Conservation (phyloP, 1,284 basidiomycete genomes). For the Gomphus sp. region DNA sequence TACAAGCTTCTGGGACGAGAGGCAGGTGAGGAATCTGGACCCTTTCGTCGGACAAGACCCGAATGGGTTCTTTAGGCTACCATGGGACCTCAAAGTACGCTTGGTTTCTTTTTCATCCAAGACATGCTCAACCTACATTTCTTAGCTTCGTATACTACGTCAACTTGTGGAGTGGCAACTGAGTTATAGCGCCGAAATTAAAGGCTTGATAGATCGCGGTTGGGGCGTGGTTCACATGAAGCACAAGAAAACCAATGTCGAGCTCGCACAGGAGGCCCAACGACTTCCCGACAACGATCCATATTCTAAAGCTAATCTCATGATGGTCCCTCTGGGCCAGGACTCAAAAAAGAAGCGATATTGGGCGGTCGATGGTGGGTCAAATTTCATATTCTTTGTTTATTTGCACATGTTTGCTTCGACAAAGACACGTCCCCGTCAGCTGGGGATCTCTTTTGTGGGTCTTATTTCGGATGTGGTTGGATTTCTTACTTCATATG, state of each 20-base stretch:
- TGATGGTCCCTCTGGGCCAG: constrained; percentile 61
- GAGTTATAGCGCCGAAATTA: constrained; percentile 54
- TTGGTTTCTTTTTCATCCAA: constrained; percentile 13
- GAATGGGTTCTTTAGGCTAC: constrained; percentile 55
- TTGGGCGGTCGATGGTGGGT: constrained; percentile 78
- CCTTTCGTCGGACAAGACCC: constrained; percentile 45
- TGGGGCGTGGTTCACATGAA: constrained; percentile 77
- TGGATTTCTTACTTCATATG: constrained; percentile 16
- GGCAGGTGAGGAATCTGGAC: constrained; percentile 52
- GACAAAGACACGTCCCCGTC: constrained; percentile 21
- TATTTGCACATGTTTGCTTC: constrained; percentile 67
- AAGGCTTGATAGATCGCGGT: constrained; percentile 64
- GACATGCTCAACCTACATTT: constrained; percentile 5
- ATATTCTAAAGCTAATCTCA: constrained; percentile 50
- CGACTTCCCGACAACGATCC: constrained; percentile 44
- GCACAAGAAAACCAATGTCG: constrained; percentile 58
- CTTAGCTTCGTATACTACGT: constrained; percentile 66
- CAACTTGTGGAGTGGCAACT: constrained; percentile 74
- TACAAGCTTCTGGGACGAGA: constrained; percentile 70
- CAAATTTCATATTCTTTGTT: constrained; percentile 26
- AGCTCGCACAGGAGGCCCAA: constrained; percentile 41
- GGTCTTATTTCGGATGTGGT: constrained; percentile 26
- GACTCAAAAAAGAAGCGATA: constrained; percentile 63
- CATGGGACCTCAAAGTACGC: constrained; percentile 72
- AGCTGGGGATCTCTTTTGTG: constrained; percentile 31